Evolutionary conservation across 805 yeast species (phyloP).

Genomic region (Candida rishiriensis): DNA sequence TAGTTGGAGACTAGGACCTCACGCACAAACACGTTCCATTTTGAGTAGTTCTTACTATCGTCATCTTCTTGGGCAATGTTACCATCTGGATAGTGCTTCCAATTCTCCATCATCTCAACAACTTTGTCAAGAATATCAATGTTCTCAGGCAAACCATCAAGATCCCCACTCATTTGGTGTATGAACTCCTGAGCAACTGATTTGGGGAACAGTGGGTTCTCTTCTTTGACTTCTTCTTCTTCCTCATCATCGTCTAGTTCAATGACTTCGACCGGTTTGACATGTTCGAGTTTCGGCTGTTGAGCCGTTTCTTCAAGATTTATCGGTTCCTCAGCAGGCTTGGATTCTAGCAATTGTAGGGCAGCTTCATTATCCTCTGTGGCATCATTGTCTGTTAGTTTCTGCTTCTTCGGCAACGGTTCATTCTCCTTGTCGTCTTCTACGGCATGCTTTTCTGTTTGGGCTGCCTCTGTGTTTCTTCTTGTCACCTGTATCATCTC

Average conservation of each 20-base stretch:
- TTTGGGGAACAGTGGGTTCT: conserved; percentile 11
- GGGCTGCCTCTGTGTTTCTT: neutral
- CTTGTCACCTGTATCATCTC: conserved; percentile 13
- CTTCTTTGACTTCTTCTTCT: conserved; percentile 8
- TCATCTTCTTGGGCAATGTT: conserved; percentile 9
- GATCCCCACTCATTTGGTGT: conserved; percentile 10
- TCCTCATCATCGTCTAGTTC: conserved; percentile 11
- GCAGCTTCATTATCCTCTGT: neutral
- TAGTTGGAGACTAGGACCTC: conserved; percentile 26
- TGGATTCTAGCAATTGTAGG: neutral
- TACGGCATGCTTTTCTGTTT: neutral
- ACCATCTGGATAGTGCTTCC: conserved; percentile 20
- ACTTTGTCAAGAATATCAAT: conserved; percentile 27
- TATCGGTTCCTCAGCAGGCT: neutral
- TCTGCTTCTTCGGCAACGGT: neutral
- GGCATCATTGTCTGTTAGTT: neutral
- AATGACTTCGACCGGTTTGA: conserved; percentile 6
- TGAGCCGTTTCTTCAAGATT: neutral
- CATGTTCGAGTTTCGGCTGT: neutral
- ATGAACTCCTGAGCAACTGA: conserved; percentile 16
- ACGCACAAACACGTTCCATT: conserved; percentile 22
- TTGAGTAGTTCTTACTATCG: conserved; percentile 8
- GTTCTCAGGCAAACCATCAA: conserved; percentile 19
- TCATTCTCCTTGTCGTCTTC: neutral
- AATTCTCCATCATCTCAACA: conserved; percentile 25